Conservation (phyloP, 1,284 basidiomycete species). For the Pseudozyma tsukubaensis region DNA sequence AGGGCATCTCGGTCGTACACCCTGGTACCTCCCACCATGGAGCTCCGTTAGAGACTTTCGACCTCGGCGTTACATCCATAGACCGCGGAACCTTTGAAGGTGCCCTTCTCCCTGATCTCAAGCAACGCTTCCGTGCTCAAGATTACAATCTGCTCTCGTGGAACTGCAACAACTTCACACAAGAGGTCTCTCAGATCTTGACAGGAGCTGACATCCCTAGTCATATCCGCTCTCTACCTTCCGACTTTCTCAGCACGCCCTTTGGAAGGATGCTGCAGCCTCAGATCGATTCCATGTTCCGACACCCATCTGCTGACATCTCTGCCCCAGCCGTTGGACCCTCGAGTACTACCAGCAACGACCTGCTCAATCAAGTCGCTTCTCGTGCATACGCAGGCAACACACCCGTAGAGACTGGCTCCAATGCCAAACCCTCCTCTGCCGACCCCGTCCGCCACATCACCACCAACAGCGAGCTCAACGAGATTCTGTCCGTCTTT, state of each 20-base stretch:
- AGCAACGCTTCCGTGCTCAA: constrained; percentile 80
- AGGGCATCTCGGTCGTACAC: constrained; percentile 78
- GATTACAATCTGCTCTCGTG: constrained; percentile 82
- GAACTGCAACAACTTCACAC: constrained; percentile 76
- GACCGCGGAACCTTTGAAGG: constrained; percentile 81
- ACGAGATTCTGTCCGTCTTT: constrained; percentile 57
- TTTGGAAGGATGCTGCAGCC: constrained; percentile 87
- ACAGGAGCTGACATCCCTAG: constrained; percentile 63
- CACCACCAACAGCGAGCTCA: constrained; percentile 35
- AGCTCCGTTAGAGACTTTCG: constrained; percentile 78
- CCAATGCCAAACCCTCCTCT: constrained; percentile 74
- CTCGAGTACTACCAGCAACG: constrained; percentile 1
- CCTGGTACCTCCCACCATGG: constrained; percentile 73
- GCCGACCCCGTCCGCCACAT: constrained; percentile 71
- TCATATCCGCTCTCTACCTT: constrained; percentile 71
- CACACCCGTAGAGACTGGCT: constrained; percentile 66
- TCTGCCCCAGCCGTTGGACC: constrained; percentile 5
- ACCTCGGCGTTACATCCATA: constrained; percentile 84
- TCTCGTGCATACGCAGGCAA: constrained; percentile 70
- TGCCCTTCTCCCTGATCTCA: constrained; percentile 81
- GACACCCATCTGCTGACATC: constrained; percentile 16
- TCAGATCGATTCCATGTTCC: constrained; percentile 76
- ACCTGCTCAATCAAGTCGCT: constrained; percentile 71
- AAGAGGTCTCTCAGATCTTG: constrained; percentile 73
- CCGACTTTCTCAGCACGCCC: constrained; percentile 88